phyloP scores from a whole-genome alignment of 352 stramenopile species.

The Globisporangium takayamanum region DNA sequence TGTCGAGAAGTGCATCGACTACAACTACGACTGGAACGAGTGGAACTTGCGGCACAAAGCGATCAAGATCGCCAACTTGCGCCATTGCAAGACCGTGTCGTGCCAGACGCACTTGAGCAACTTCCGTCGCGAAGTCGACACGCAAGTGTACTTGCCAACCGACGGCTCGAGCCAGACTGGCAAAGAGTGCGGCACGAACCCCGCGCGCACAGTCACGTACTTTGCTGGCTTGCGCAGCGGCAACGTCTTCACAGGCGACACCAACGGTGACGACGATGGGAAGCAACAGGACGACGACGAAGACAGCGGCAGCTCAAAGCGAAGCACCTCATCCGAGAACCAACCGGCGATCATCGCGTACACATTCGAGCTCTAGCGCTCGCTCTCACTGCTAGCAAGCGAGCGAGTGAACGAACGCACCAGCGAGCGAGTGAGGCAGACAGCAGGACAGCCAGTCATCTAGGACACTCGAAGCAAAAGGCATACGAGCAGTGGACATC shows the following conservation, averaged over 20 bases:
- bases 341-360: conserved; percentile 58
- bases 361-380: conserved; percentile 54
- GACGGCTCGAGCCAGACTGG: conserved; percentile 77
- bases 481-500: too few relatives aligned
- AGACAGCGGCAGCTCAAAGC: conserved; percentile 5
- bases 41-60: conserved; percentile 88
- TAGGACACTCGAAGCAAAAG: too few relatives aligned
- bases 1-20: conserved; percentile 88
- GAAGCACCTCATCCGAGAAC: conserved; percentile 17
- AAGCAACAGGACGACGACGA: conserved; percentile 21
- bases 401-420: conserved; percentile 2
- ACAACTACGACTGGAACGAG: conserved; percentile 93
- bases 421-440: not conserved
- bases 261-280: conserved; percentile 22
- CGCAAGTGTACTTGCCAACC: conserved; percentile 78
- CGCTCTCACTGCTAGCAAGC: too few relatives aligned
- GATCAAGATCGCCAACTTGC: conserved; percentile 89
- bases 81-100: conserved; percentile 83
- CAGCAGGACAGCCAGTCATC: too few relatives aligned
- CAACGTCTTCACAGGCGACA: conserved; percentile 12
- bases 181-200: conserved; percentile 79
- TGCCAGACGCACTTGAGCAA: conserved; percentile 87
- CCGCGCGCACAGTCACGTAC: conserved; percentile 67
- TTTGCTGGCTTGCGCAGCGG: conserved; percentile 59
- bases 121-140: conserved; percentile 84